Evolutionary conservation across 2,329 filamentous ascomycete genomes (phyloP).

Genomic region (Neofusicoccum umdonicola): DNA sequence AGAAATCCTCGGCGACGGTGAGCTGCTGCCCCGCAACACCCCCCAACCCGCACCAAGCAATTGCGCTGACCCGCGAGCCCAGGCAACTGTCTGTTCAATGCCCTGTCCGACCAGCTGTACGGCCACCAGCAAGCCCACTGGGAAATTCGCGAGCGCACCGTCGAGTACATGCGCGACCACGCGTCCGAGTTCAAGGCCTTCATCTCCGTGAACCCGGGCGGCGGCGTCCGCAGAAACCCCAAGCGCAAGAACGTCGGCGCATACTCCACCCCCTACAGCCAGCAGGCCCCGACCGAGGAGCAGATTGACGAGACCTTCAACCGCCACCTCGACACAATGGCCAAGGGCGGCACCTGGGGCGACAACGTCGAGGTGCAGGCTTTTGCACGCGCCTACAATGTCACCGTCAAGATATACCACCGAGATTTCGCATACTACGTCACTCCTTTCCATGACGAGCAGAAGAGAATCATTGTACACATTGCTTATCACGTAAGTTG

Average conservation of each 20-base stretch:
- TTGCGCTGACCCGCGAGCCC: conserved; percentile 24
- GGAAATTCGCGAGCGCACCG: conserved; percentile 58
- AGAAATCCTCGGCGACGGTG: conserved; percentile 62
- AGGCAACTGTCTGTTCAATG: conserved; percentile 71
- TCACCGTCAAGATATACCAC: conserved; percentile 63
- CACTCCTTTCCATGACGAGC: conserved; percentile 36
- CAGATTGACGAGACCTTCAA: conserved; percentile 54
- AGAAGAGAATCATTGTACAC: conserved; percentile 46
- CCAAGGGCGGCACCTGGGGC: conserved; percentile 60
- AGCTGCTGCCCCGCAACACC: conserved; percentile 28
- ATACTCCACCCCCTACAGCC: conserved; percentile 39
- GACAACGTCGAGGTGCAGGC: conserved; percentile 67
- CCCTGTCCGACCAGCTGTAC: conserved; percentile 65
- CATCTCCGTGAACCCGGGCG: conserved; percentile 52
- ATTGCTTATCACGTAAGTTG: conserved; percentile 62
- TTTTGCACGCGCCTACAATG: conserved; percentile 60
- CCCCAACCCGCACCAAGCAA: conserved; percentile 1
- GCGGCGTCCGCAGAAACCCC: conserved; percentile 35
- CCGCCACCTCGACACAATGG: conserved; percentile 59
- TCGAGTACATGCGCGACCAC: conserved; percentile 61
- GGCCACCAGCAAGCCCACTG: conserved; percentile 57
- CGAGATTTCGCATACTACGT: conserved; percentile 52
- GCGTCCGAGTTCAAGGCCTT: conserved; percentile 64
- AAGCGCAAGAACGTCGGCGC: conserved; percentile 56
- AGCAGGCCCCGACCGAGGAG: conserved; percentile 51